A percentile compares a stretch with the other conserved stretches of the same genome.
Evolutionary conservation across 2,329 filamentous ascomycete genomes (phyloP).

Genomic region (Seiridium cupressi): DNA sequence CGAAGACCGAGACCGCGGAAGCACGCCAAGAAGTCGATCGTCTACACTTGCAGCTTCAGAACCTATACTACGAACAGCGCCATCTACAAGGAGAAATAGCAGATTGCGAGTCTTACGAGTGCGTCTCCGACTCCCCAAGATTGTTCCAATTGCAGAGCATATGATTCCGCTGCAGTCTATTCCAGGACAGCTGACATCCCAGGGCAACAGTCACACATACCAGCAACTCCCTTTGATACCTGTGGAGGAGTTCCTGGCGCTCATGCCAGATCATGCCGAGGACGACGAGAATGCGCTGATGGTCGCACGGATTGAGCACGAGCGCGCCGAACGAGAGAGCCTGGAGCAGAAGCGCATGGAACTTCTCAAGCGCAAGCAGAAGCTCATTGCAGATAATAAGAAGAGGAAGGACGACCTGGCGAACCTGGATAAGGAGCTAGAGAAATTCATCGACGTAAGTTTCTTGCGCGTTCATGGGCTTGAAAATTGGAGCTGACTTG

Average conservation of each 20-base stretch:
- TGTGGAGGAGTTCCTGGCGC: constrained; percentile 73
- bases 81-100: constrained; percentile 87
- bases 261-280: constrained; percentile 72
- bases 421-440: constrained; percentile 85
- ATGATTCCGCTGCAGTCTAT: no score
- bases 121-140: constrained; percentile 33
- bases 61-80: constrained; percentile 92
- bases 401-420: constrained; percentile 90
- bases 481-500: constrained; percentile 1
- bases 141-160: no score
- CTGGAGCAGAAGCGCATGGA: constrained; percentile 83
- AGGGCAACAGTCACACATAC: constrained; percentile 71
- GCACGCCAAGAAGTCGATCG: constrained; percentile 88
- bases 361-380: constrained; percentile 64
- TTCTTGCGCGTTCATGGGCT: neutral
- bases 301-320: constrained; percentile 87
- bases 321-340: constrained; percentile 78
- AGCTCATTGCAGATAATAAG: constrained; percentile 73
- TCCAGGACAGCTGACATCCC: neutral
- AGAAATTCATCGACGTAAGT: constrained; percentile 83
- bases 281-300: constrained; percentile 79
- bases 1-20: constrained; percentile 83
- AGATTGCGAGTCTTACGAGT: constrained; percentile 91
- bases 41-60: constrained; percentile 89
- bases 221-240: constrained; percentile 81